Base-by-base conservation (phyloP, 163 green algal genomes). In the Prototheca stagnorum region DNA sequence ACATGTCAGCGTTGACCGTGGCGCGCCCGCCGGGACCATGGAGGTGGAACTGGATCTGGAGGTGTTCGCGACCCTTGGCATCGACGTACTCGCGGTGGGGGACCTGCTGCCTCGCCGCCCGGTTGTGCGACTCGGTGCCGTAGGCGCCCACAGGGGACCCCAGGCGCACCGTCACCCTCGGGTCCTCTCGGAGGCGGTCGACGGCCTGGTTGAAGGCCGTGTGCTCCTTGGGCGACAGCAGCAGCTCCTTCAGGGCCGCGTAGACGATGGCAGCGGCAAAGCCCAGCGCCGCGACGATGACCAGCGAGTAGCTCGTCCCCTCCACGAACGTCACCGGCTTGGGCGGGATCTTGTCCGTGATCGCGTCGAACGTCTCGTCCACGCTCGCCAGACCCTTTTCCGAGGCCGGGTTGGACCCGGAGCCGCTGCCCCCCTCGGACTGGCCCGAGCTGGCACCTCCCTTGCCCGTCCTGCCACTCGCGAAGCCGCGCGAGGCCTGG, bases 281-380 rank as follows among this genome's bases (percentile, higher is more conserved):
- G 63, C 67, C 75, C 16, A 92, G 78, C 1, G 75, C 84, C 17
- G 65, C 82, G 14, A 86, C 23, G 43, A 95, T 95, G 59, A 95
- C 61, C 16, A 87, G 36, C 0, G 67, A 80, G 73, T 95, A 95
- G 16, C 70, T 84, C 0, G 80, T 80, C 24, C 78, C 84, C 61
- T 95, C 85, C 31, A 92, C 82, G 21, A 86, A 69, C 1, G 65
- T 70, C 39, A 95, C 67, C 3, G 85, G 85, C 21, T 73, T 62
- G 58, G 88, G 74, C 0, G 84, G 82, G 24, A 93, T 93, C 52
- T 92, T 78, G 53, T 93, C 82, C 8, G 82, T 93, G 56, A 94
- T 82, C 22, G 74, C 67, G 27, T 73, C 60, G 36, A 70, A 72
- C 21, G 77, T 74, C 44, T 83, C 72, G 35, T 88, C 51, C 0